Conservation (phyloP, 768 basidiomycete genomes). For the Rhodotorula toruloides region DNA sequence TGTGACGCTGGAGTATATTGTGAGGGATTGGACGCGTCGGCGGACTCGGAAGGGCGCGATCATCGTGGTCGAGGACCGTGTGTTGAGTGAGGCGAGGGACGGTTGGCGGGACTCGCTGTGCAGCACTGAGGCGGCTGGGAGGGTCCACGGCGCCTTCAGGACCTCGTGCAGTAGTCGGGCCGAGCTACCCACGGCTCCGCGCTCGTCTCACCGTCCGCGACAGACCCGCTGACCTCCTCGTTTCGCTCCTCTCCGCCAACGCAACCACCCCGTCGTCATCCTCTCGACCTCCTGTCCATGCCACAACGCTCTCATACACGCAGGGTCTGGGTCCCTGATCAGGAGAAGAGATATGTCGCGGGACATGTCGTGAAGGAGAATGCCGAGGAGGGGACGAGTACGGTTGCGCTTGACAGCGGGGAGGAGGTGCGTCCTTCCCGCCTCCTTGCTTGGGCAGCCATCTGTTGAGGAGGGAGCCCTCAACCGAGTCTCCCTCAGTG, state of each 20-base stretch:
- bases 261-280: too few species aligned
- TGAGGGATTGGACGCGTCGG: neutral
- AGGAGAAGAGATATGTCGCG: constrained; percentile 83
- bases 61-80: neutral
- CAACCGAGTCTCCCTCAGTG: too few species aligned
- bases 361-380: constrained; percentile 89
- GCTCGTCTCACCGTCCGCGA: neutral
- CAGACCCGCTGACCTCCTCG: neutral
- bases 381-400: constrained; percentile 59
- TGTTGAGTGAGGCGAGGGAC: constrained; percentile 2
- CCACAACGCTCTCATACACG: neutral
- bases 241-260: neutral
- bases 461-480: too few species aligned
- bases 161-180: neutral
- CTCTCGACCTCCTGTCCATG: neutral
- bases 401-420: constrained; percentile 61
- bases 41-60: neutral
- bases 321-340: constrained; percentile 93
- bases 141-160: too few species aligned
- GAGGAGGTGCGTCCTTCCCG: constrained; percentile 20
- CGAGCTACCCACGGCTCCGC: too few species aligned
- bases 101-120: too few species aligned
- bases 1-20: too few species aligned
- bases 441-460: too few species aligned
- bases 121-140: neutral